Conservation (phyloP, 148 eudicot genomes). For the Silene conica region DNA sequence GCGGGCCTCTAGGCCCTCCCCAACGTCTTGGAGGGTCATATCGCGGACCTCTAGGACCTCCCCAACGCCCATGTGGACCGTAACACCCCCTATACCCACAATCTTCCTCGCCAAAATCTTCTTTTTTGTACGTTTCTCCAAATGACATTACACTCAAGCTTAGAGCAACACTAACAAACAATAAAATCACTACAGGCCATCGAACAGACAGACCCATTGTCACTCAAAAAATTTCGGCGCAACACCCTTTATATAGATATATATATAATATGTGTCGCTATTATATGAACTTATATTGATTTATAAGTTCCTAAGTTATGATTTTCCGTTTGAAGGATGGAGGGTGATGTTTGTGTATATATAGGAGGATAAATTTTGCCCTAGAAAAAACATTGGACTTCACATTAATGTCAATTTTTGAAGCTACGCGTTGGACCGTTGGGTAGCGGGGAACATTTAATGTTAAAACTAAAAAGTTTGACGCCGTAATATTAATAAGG, state of each 20-base stretch:
- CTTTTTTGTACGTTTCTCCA: conserved; percentile 20
- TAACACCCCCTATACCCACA: conserved; percentile 30
- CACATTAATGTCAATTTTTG: conserved; percentile 28
- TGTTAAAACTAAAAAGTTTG: not conserved
- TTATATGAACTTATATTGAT: not conserved
- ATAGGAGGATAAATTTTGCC: conserved; percentile 4
- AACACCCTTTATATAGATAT: not conserved
- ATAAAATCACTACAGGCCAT: conserved; percentile 12
- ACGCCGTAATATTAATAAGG: too few relatives aligned
- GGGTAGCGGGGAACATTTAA: conserved; percentile 27
- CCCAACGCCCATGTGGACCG: conserved; percentile 14
- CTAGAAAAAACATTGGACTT: not conserved
- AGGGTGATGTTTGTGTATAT: conserved; percentile 17
- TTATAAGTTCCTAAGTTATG: not conserved
- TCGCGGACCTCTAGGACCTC: conserved; percentile 15
- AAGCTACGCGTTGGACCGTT: conserved; percentile 32
- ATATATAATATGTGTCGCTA: not conserved
- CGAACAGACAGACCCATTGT: conserved; percentile 13
- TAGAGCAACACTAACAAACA: conserved; percentile 18
- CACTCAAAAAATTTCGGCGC: not conserved
- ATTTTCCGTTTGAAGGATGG: not conserved
- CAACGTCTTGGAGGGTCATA: conserved; percentile 20
- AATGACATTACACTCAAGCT: conserved; percentile 26
- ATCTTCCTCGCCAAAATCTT: conserved; percentile 23
- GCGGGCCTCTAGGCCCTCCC: conserved; percentile 21